Conservation (phyloP, 495 filamentous ascomycete genomes). For the Aspergillus steynii region DNA sequence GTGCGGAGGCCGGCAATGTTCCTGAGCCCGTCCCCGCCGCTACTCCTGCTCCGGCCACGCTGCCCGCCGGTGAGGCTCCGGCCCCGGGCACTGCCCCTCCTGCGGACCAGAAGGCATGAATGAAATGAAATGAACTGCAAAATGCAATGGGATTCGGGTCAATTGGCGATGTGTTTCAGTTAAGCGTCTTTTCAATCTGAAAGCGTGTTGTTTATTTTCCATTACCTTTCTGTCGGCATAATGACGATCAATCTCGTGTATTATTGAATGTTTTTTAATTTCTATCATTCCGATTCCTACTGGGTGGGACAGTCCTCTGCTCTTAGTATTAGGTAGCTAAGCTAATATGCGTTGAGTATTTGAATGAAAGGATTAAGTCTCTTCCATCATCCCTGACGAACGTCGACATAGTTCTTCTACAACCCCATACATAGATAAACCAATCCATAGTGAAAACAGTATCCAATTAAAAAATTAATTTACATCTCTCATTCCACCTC, state of each 20-base stretch:
- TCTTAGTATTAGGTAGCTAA: neutral
- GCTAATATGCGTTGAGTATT: too few relatives aligned
- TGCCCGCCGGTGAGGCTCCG: conserved; percentile 8
- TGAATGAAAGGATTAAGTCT: too few relatives aligned
- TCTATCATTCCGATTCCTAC: neutral
- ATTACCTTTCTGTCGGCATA: neutral
- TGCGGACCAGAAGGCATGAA: conserved; percentile 33
- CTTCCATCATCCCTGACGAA: too few relatives aligned
- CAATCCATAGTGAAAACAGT: too few relatives aligned
- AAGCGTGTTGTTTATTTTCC: neutral
- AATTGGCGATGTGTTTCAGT: neutral
- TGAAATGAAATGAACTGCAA: neutral
- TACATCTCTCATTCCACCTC: too few relatives aligned
- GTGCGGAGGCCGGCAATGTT: conserved; percentile 18
- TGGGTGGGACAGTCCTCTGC: conserved; percentile 18
- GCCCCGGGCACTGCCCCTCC: conserved; percentile 27
- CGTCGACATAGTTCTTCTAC: too few relatives aligned
- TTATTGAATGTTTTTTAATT: neutral
- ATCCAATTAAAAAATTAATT: too few relatives aligned
- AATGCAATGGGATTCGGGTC: neutral
- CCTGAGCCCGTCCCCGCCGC: conserved; percentile 23
- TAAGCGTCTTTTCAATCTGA: conserved; percentile 2
- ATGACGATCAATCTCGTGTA: conserved; percentile 1
- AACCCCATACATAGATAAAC: too few relatives aligned
- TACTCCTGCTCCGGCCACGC: conserved; percentile 16